Base-by-base conservation (phyloP, 1,284 basidiomycete genomes). In the Cryptococcus hybrid region DNA sequence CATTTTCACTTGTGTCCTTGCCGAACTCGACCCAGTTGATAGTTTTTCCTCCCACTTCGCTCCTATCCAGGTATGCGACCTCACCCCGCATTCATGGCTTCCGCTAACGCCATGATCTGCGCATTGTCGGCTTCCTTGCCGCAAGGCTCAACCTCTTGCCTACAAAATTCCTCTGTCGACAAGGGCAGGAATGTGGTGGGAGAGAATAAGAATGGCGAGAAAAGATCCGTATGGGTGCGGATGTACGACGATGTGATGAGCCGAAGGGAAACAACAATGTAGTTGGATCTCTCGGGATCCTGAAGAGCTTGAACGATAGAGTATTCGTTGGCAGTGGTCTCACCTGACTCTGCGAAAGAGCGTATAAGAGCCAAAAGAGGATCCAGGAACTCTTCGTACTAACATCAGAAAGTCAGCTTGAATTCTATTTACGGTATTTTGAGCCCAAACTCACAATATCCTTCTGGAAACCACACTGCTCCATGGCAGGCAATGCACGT, bases 101-200 rank as follows among this genome's bases (percentile, higher is more conserved):
- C 81, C 11, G 86, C 84, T 6, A 95, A 80, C 0, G 91, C 91
- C 56, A 84, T 85, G 63, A 94, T 88, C 68, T 92, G 88, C 18
- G 89, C 85, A 65, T 94, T 87, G 65, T 94, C 92, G 85, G 90
- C 90, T 80, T 94, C 90, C 69, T 86, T 88, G 12, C 89, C 87
- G 49, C 85, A 81, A 1, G 88, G 85, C 63, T 93, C 89, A 36
- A 94, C 90, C 61, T 87, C 85, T 48, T 82, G 80, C 64, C 85
- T 82, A 70, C 89, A 92, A 75, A 92, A 94, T 8, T 84, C 82
- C 6, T 82, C 80, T 5, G 86, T 79, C 2, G 80, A 78, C 67
- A 89, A 82, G 2, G 75, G 81, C 49, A 85, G 82, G 40, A 84
- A 84, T 0, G 84, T 83, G 44, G 88, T 85, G 0, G 88, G 88